Evolutionary conservation across 805 yeast genomes (phyloP).

Genomic region (Millerozyma miso): DNA sequence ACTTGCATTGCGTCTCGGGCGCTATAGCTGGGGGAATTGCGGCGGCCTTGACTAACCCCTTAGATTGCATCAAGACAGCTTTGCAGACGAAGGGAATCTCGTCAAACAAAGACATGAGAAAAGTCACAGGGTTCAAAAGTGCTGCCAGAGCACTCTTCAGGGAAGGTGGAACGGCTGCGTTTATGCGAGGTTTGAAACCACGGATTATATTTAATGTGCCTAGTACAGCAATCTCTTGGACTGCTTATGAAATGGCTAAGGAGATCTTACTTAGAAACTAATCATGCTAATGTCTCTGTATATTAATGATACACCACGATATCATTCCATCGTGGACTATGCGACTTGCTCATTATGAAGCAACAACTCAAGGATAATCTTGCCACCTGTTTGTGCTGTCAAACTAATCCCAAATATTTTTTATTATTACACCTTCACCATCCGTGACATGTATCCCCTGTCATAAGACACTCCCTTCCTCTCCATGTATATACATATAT

Average conservation of each 20-base stretch:
- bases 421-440: too few relatives aligned
- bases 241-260: slow-evolving; percentile 96
- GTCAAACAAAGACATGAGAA: slow-evolving; percentile 43
- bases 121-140: slow-evolving; percentile 60
- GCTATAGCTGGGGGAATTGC: slow-evolving; percentile 93
- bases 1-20: slow-evolving; percentile 88
- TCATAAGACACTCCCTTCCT: neutral
- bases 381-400: neutral
- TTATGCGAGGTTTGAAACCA: slow-evolving; percentile 82
- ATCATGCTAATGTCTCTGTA: slow-evolving; percentile 1
- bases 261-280: slow-evolving; percentile 44
- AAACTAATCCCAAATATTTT: too few relatives aligned
- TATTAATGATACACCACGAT: slow-evolving; percentile 3
- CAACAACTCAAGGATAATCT: neutral
- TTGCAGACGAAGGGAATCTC: slow-evolving; percentile 75
- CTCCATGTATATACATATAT: neutral
- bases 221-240: slow-evolving; percentile 95
- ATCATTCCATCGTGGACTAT: neutral
- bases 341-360: neutral
- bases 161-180: slow-evolving; percentile 61
- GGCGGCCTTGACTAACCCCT: slow-evolving; percentile 91
- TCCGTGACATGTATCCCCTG: slow-evolving; percentile 1
- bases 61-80: slow-evolving; percentile 89
- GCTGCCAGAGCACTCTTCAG: slow-evolving; percentile 68
- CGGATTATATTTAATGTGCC: slow-evolving; percentile 92